Percentiles rank a stretch among this genome's conserved stretches.
Conservation (phyloP, 345 rosid genomes). For the Linum tenue region DNA sequence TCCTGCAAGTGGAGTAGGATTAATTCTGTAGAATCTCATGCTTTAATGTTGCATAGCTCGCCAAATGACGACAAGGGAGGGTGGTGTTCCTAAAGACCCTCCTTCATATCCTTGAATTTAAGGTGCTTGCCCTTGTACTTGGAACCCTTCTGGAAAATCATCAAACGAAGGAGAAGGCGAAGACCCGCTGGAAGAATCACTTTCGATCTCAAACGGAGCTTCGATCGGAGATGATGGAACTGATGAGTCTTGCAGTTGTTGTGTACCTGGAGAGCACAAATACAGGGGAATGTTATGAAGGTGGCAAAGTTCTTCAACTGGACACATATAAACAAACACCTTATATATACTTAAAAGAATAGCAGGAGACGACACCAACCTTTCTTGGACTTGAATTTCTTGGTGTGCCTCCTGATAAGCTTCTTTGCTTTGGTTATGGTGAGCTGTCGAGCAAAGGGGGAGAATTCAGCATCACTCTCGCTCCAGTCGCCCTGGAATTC, state of each 20-base stretch:
- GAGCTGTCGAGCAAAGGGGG: constrained; percentile 81
- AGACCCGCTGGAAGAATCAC: constrained; percentile 71
- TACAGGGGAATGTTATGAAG: background rate
- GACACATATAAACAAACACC: background rate
- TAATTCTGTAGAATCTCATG: too few relatives aligned
- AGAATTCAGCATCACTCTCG: constrained; percentile 74
- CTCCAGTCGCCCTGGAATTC: constrained; percentile 90
- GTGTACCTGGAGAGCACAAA: constrained; percentile 45
- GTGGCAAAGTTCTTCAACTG: background rate
- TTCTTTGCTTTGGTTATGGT: constrained; percentile 85
- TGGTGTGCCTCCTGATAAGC: constrained; percentile 81
- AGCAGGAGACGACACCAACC: constrained; percentile 29
- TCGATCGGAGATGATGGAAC: constrained; percentile 80
- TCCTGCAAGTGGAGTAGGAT: too few relatives aligned
- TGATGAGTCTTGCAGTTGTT: constrained; percentile 62
- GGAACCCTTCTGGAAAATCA: constrained; percentile 51
- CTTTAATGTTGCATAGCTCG: too few relatives aligned
- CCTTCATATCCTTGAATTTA: background rate
- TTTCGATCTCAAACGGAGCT: constrained; percentile 51
- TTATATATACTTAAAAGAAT: too few relatives aligned
- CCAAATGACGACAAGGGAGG: too few relatives aligned
- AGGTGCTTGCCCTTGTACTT: background rate
- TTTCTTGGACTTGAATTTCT: constrained; percentile 72
- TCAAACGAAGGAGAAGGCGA: constrained; percentile 45
- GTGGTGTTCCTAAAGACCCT: too few relatives aligned